These are phyloP conservation scores for Leccinum broughii DNA, from an alignment of 768 basidiomycete genomes.

Conservation along the genomic window DNA sequence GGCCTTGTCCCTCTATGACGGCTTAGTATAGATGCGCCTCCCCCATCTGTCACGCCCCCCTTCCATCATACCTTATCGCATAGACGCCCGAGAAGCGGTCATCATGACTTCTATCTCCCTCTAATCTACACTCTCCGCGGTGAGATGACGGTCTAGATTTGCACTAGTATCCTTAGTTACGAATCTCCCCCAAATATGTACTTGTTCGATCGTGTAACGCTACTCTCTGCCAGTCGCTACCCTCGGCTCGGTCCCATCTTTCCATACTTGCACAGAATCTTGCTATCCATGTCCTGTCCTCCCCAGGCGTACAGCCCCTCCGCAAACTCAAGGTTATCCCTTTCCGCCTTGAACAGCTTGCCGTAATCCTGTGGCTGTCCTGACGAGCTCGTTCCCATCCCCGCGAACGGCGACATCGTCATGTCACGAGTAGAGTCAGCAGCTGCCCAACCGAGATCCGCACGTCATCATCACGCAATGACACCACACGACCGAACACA, in stretches of 20 bases:
- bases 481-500: constrained; percentile 13
- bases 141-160: constrained; percentile 15
- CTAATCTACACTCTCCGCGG: constrained; percentile 23
- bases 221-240: constrained; percentile 25
- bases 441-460: constrained; percentile 43
- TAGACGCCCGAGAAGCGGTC: constrained; percentile 21
- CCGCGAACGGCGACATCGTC: constrained; percentile 67
- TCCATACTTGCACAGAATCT: constrained; percentile 77
- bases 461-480: constrained; percentile 16
- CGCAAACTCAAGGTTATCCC: constrained; percentile 90
- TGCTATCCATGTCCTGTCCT: constrained; percentile 76
- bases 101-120: constrained; percentile 27
- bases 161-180: constrained; percentile 13
- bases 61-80: constrained; percentile 24
- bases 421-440: constrained; percentile 80
- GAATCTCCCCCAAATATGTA: constrained; percentile 21
- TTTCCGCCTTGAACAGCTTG: constrained; percentile 90
- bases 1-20: constrained; percentile 95
- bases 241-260: constrained; percentile 43
- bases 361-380: constrained; percentile 77
- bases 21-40: constrained; percentile 66
- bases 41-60: constrained; percentile 1
- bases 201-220: constrained; percentile 29
- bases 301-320: constrained; percentile 85
- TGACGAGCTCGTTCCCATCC: constrained; percentile 45